Evolutionary conservation across 345 rosid species (phyloP).

Genomic region (Acer campestre): DNA sequence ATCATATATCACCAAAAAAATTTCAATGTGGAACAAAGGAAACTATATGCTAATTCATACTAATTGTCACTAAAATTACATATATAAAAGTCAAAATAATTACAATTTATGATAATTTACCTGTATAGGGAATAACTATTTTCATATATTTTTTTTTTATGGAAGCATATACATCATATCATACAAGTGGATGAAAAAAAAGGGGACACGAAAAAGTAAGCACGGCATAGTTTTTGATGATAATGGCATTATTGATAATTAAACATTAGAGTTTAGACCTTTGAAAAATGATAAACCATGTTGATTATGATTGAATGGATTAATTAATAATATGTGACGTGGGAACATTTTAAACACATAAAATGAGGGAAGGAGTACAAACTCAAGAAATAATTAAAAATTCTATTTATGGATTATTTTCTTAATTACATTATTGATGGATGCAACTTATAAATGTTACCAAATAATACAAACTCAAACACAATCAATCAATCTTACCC

Average conservation of each 20-base stretch:
- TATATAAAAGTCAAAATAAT: no score
- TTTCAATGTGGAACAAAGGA: neutral
- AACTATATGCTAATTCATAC: neutral
- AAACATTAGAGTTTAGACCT: neutral
- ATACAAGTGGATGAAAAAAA: neutral
- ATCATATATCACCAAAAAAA: neutral
- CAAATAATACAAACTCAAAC: no score
- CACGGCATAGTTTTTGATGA: neutral
- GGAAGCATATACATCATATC: no score
- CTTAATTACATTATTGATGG: neutral
- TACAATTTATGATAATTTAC: no score
- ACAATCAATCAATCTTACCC: no score
- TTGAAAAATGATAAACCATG: neutral
- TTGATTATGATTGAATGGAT: neutral
- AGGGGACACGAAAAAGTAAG: no score
- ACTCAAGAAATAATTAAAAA: neutral
- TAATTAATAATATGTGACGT: neutral
- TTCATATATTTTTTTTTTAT: no score
- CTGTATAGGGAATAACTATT: no score
- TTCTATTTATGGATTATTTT: neutral
- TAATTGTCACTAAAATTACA: no score
- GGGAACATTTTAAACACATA: neutral
- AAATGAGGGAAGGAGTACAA: neutral
- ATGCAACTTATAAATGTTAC: neutral
- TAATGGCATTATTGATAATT: neutral